phyloP scores from a whole-genome alignment of 345 rosid genomes.

The Populus tremula region DNA sequence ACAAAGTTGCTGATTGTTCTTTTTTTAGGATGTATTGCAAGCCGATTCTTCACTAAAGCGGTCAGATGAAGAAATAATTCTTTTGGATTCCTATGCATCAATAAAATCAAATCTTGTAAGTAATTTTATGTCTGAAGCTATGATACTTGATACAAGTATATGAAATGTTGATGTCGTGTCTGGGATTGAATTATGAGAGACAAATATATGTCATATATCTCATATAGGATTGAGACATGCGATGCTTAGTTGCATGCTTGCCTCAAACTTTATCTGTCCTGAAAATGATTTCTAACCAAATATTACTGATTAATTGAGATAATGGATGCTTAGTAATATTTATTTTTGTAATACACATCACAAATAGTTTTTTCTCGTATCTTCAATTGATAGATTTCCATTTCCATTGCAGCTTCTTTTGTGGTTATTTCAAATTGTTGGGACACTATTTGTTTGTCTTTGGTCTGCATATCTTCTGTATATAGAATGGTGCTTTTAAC shows the following conservation, averaged over 20 bases:
- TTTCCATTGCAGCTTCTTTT: neutral
- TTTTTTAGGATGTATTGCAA: conserved; percentile 58
- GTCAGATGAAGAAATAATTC: conserved; percentile 65
- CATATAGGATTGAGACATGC: neutral
- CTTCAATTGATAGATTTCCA: neutral
- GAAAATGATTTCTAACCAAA: neutral
- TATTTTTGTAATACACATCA: neutral
- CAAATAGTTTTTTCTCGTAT: neutral
- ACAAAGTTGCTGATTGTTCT: conserved; percentile 13
- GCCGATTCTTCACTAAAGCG: conserved; percentile 65
- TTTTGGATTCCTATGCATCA: conserved; percentile 61
- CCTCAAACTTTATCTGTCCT: neutral
- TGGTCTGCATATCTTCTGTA: neutral
- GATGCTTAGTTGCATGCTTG: neutral
- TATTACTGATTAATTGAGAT: neutral
- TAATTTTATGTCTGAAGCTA: conserved; percentile 7
- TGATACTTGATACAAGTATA: neutral
- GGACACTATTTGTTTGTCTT: neutral
- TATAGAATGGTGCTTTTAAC: no score
- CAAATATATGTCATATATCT: no score
- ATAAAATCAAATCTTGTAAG: conserved; percentile 80
- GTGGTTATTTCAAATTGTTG: neutral
- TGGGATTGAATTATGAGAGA: neutral
- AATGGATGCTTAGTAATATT: neutral
- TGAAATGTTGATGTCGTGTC: neutral